Evolutionary conservation across 306 rosid genomes (phyloP), one percentile per base, ranked within the genome.

Genomic region (Vigna angularis): DNA sequence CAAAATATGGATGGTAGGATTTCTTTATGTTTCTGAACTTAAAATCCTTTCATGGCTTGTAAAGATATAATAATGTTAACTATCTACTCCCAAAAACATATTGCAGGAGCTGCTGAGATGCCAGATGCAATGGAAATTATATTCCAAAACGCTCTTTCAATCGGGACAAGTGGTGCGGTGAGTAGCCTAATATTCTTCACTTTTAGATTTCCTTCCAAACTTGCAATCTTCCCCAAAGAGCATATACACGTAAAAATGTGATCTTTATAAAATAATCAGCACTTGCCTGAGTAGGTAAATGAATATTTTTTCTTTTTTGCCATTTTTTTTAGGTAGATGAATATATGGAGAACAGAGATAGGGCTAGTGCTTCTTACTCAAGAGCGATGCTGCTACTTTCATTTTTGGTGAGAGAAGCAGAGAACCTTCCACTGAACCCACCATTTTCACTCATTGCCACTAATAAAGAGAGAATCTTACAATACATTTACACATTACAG

Each of bases 101-200:
- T 68, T 78, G 73, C 81, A 83, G 81, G 83, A 14, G 22, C 73
- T 40, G 49, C 61, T 36, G 85, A 86, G 85, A 88, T 96, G 93
- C 99, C 99, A 17, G 97, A 96, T 58, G 97, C 94, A 45, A 91
- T 96, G 91, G 98, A 91, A 80, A 87, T 83, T 72, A 79, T 78
- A 73, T 83, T 78, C 81, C 73, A 44, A 52, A 40, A 68, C 20
- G 86, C 86, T 52, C 86, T 83, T 49, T 44, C 36, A 59, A 4
- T 87, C 3, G 99, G 97, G 67, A 90, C 16, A 57, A 82, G 38
- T 63, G 98, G 89, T 9, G 97, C 96, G 76, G 99, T 95, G 76
- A 86, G 99, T 84, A 78, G 20, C 66, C 38, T 62, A 81, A n/a
- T 69, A 66, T 45, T 55, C 36, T 40, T 24, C 34, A 42, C 18